A percentile compares a stretch with the other conserved stretches of the same genome.
Evolutionary conservation across 495 filamentous ascomycete species (phyloP).

Genomic region (Sabuloglossum arenarium): DNA sequence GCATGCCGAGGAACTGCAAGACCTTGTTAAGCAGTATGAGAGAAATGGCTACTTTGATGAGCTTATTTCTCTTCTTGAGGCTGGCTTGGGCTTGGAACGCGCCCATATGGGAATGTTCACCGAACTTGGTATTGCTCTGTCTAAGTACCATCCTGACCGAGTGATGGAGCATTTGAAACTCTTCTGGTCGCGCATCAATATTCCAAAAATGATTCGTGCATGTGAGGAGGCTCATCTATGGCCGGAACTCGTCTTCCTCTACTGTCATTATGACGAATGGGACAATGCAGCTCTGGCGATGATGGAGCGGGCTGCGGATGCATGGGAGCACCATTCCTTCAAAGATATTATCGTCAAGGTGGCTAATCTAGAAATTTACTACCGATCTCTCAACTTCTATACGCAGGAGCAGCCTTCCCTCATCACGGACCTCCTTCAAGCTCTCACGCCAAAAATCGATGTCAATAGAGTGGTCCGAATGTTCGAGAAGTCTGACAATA

Average conservation of each 20-base stretch:
- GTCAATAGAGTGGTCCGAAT: constrained; percentile 96
- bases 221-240: constrained; percentile 92
- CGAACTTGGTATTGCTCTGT: constrained; percentile 79
- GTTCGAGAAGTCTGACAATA: constrained; percentile 96
- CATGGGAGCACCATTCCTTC: constrained; percentile 99
- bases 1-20: constrained; percentile 87
- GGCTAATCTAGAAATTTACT: constrained; percentile 97
- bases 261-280: constrained; percentile 98
- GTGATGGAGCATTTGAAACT: constrained; percentile 98
- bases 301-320: constrained; percentile 96
- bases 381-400: constrained; percentile 95
- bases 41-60: constrained; percentile 95
- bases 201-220: constrained; percentile 90
- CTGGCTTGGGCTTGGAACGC: constrained; percentile 85
- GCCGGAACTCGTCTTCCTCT: constrained; percentile 97
- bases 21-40: constrained; percentile 92
- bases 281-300: constrained; percentile 97
- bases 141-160: constrained; percentile 89
- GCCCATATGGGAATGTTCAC: constrained; percentile 95
- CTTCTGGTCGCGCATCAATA: constrained; percentile 98
- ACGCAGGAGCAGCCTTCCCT: constrained; percentile 89
- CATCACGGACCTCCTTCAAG: constrained; percentile 86
- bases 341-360: constrained; percentile 98
- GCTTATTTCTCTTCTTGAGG: constrained; percentile 83
- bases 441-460: constrained; percentile 78